Evolutionary conservation across 192 early-diverging fungal genomes (phyloP).

Genomic region (Coemansia sp.): DNA sequence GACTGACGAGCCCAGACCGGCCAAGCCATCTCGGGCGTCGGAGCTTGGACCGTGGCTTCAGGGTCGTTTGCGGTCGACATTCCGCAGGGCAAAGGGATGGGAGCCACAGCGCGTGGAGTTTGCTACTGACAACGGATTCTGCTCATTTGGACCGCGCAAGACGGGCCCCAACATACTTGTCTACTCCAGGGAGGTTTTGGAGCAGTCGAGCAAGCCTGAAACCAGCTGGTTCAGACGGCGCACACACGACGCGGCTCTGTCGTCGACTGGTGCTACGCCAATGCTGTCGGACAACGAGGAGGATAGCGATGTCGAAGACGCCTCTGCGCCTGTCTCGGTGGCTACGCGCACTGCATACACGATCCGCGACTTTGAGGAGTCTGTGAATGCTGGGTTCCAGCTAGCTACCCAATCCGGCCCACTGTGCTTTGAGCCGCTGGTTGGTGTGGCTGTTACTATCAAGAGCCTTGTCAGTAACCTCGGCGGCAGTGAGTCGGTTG

Average conservation of each 20-base stretch:
- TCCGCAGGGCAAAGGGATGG: slow-evolving; percentile 48
- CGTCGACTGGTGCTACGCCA: slow-evolving; percentile 30
- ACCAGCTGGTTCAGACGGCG: slow-evolving; percentile 38
- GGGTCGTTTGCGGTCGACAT: slow-evolving; percentile 25
- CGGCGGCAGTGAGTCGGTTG: not conserved
- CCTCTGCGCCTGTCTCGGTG: not conserved
- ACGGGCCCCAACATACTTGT: slow-evolving; percentile 48
- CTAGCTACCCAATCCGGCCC: slow-evolving; percentile 86
- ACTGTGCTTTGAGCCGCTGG: slow-evolving; percentile 90
- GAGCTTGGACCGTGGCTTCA: slow-evolving; percentile 51
- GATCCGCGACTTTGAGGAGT: slow-evolving; percentile 71
- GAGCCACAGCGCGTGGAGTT: slow-evolving; percentile 48
- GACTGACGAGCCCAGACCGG: not conserved
- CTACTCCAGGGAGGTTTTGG: slow-evolving; percentile 33
- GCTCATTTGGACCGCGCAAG: slow-evolving; percentile 40
- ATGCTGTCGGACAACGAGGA: slow-evolving; percentile 38
- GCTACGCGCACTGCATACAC: slow-evolving; percentile 28
- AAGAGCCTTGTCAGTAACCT: slow-evolving; percentile 28
- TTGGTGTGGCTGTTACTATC: slow-evolving; percentile 65
- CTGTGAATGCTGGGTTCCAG: slow-evolving; percentile 91
- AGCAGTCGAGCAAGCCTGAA: slow-evolving; percentile 16
- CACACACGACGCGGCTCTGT: slow-evolving; percentile 5
- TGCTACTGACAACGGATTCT: slow-evolving; percentile 17
- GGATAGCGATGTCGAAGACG: slow-evolving; percentile 10
- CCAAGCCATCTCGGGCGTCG: slow-evolving; percentile 40